These are phyloP conservation scores for Leucosporidium yakuticum DNA, from an alignment of 768 basidiomycete genomes.

Conservation along the genomic window DNA sequence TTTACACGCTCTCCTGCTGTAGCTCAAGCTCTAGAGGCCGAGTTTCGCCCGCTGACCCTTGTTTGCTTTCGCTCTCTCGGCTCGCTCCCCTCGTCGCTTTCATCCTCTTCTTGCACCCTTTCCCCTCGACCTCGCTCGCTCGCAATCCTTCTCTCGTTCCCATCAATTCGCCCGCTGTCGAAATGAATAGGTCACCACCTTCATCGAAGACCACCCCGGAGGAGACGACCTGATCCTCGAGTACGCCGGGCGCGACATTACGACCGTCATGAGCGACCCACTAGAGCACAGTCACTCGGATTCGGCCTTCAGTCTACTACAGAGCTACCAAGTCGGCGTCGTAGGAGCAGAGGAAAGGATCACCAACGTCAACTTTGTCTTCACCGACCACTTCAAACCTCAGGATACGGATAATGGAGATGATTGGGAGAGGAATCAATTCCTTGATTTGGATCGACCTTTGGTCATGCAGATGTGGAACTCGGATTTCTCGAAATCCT, in stretches of 20 bases:
- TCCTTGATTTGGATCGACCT: constrained; percentile 82
- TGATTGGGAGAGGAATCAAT: constrained; percentile 84
- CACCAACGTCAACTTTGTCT: constrained; percentile 84
- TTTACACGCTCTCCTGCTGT: background rate
- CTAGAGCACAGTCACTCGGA: constrained; percentile 82
- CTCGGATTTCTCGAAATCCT: constrained; percentile 85
- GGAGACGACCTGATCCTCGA: constrained; percentile 84
- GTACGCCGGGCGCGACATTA: constrained; percentile 79
- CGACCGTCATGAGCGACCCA: constrained; percentile 68
- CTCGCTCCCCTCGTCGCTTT: background rate
- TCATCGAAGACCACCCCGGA: constrained; percentile 84
- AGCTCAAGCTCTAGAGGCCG: background rate
- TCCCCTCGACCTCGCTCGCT: background rate
- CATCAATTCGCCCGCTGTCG: background rate
- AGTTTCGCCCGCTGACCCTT: background rate
- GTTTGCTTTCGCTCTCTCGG: background rate
- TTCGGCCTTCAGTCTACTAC: constrained; percentile 83
- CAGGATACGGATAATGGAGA: constrained; percentile 73
- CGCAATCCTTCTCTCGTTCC: background rate
- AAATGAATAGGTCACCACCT: constrained; percentile 41
- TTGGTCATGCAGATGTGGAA: constrained; percentile 73
- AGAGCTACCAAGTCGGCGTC: constrained; percentile 78
- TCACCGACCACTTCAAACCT: constrained; percentile 81
- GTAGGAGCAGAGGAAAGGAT: constrained; percentile 67
- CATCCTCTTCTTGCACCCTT: too few species aligned